A percentile compares a stretch with the other conserved stretches of the same genome.
Evolutionary conservation across 768 basidiomycete species (phyloP).

Genomic region (Phylloporus scabripes): DNA sequence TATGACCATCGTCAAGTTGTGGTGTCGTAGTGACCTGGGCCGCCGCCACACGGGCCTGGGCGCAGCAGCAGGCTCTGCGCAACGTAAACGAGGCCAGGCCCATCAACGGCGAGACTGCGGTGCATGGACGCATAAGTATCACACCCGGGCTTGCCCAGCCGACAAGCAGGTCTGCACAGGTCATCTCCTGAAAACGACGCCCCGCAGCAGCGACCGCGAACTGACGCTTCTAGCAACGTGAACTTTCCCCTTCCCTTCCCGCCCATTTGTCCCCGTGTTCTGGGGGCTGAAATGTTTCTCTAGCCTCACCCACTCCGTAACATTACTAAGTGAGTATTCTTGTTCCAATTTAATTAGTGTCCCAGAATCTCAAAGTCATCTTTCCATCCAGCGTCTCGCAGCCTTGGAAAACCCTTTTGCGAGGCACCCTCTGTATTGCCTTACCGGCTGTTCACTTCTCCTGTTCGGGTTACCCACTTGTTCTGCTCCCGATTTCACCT

Average conservation of each 20-base stretch:
- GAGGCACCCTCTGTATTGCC: slow-evolving; percentile 6
- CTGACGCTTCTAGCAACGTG: not conserved
- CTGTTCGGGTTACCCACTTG: slow-evolving; percentile 3
- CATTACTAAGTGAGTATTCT: slow-evolving; percentile 13
- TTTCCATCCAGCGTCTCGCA: not conserved
- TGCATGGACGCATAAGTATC: slow-evolving; percentile 7
- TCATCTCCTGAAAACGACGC: slow-evolving; percentile 4
- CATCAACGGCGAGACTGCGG: slow-evolving; percentile 6
- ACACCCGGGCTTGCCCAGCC: slow-evolving; percentile 4
- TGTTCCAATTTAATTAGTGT: not conserved
- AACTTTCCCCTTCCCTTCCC: not conserved
- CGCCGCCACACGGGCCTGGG: not conserved
- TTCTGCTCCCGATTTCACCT: slow-evolving; percentile 4
- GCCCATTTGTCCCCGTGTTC: slow-evolving; percentile 4
- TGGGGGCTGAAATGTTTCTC: slow-evolving; percentile 14
- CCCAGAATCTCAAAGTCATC: not conserved
- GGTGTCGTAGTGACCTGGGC: too few relatives aligned
- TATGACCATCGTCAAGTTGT: not conserved
- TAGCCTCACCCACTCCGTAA: slow-evolving; percentile 12
- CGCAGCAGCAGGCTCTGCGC: not conserved
- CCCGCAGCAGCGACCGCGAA: slow-evolving; percentile 2
- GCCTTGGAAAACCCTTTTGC: not conserved
- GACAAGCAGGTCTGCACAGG: slow-evolving; percentile 9
- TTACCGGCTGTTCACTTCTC: slow-evolving; percentile 1
- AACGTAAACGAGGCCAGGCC: not conserved